phyloP scores from a whole-genome alignment of 805 yeast species.

The Cyberlindnera xishuangbannaensis region DNA sequence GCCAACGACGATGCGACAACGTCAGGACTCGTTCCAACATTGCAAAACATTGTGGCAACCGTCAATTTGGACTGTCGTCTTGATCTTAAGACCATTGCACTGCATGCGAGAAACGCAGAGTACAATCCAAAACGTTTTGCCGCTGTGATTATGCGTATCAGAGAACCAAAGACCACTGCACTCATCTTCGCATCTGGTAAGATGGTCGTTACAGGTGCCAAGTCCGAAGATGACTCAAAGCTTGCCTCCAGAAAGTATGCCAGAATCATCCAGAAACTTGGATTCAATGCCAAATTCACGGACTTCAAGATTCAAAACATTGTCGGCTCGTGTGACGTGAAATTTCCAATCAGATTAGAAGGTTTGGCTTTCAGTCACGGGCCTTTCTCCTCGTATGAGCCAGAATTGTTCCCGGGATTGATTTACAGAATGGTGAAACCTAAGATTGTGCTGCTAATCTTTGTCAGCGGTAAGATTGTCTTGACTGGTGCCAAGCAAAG shows the following conservation, averaged over 20 bases:
- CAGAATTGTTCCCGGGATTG: conserved; percentile 95
- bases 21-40: conserved; percentile 93
- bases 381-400: conserved; percentile 97
- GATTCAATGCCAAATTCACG: conserved; percentile 95
- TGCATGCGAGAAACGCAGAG: conserved; percentile 98
- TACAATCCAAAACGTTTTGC: conserved; percentile 98
- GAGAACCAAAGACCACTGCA: conserved; percentile 98
- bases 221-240: conserved; percentile 97
- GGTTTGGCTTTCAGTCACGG: conserved; percentile 98
- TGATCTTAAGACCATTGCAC: conserved; percentile 93
- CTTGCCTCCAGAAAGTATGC: conserved; percentile 97
- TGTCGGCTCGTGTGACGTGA: conserved; percentile 98
- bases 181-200: conserved; percentile 97
- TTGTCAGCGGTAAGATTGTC: conserved; percentile 96
- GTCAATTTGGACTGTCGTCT: conserved; percentile 94
- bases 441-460: conserved; percentile 89
- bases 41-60: conserved; percentile 94
- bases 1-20: conserved; percentile 62
- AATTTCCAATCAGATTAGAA: conserved; percentile 94
- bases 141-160: conserved; percentile 97
- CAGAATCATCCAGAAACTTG: conserved; percentile 94
- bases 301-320: conserved; percentile 97
- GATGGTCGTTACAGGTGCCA: conserved; percentile 99
- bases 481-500: conserved; percentile 98
- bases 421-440: conserved; percentile 99